Evolutionary conservation across 768 basidiomycete species (phyloP), one percentile per base, ranked within the genome.

Genomic region (Pulveroboletus sp.): DNA sequence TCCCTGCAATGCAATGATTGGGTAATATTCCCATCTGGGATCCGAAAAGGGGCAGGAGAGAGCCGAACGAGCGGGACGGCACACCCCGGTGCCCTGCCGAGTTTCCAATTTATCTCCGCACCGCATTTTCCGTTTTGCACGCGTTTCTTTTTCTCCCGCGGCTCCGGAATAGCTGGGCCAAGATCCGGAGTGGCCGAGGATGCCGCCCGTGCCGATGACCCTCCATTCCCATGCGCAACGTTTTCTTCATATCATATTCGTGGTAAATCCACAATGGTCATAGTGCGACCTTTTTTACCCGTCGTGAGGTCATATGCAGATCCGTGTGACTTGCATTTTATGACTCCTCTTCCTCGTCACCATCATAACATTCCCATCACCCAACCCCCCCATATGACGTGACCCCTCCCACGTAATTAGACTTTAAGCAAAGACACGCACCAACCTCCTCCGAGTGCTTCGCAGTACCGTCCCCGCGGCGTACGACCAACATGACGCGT

Each of bases 341-440:
- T 40, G 14, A 19, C 7, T 19, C 20, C 39, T 13, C 39, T 50
- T 62, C 47, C 50, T 44, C 59, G 47, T 61, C 61, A 63, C 60
- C 40, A 50, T 59, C 61, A 51, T 55, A 42, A 36, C 49, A 46
- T 59, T 59, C 52, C 36, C 45, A 47, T 62, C 51, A 61, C 40
- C 45, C 49, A 45, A 40, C 35, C 31, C 29, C 9, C 25, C 25
- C 25, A 27, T 5, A 27, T 27, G 67, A 68, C 65, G 67, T 67
- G 55, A 68, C 51, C 32, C 44, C 52, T 40, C 35, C 45, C 54
- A 67, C 66, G 66, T 67, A 67, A 67, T 67, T 68, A 67, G 67
- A 60, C 66, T 67, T 67, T 68, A 69, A 60, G 58, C 66, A 69
- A 67, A 27, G 43, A 49, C 64, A 68, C 48, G 66, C 64, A 55